phyloP scores from a whole-genome alignment of 2,329 filamentous ascomycete species.

The Rhinocladiella similis region DNA sequence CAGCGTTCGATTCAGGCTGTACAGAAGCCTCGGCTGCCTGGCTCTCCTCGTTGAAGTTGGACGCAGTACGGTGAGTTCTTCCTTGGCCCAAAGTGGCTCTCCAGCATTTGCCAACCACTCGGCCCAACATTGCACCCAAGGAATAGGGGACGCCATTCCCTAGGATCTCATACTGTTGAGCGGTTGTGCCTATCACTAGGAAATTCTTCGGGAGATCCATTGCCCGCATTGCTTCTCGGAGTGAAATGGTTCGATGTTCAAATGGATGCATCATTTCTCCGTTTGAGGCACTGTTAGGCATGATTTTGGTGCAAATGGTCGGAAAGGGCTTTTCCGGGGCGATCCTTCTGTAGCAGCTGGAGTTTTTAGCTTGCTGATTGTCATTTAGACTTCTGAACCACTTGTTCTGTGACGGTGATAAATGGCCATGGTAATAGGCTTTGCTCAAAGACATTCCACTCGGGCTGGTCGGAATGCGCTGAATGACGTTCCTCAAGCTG shows the following conservation, averaged over 20 bases:
- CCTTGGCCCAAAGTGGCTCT: not conserved
- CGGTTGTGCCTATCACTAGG: conserved; percentile 60
- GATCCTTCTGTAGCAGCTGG: conserved; percentile 28
- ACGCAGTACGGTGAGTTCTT: not conserved
- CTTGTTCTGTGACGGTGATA: conserved; percentile 31
- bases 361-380: conserved; percentile 25
- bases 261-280: conserved; percentile 61
- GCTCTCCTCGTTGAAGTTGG: not conserved
- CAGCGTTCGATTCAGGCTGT: not conserved
- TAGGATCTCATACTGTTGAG: conserved; percentile 64
- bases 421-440: conserved; percentile 16
- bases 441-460: conserved; percentile 19
- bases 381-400: conserved; percentile 32
- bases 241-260: conserved; percentile 60
- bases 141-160: conserved; percentile 76
- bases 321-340: conserved; percentile 55
- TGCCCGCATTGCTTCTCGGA: conserved; percentile 67
- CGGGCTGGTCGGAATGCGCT: conserved; percentile 59
- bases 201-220: conserved; percentile 73
- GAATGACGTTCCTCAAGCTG: conserved; percentile 49
- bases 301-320: conserved; percentile 61
- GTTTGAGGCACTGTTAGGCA: conserved; percentile 54
- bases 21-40: not conserved
- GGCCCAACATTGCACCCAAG: conserved; percentile 66
- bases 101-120: conserved; percentile 77